Percentiles rank a stretch among this genome's conserved stretches.
These are phyloP conservation scores for Puccinia coronata DNA, from an alignment of 1,284 basidiomycete genomes.

Conservation along the genomic window DNA sequence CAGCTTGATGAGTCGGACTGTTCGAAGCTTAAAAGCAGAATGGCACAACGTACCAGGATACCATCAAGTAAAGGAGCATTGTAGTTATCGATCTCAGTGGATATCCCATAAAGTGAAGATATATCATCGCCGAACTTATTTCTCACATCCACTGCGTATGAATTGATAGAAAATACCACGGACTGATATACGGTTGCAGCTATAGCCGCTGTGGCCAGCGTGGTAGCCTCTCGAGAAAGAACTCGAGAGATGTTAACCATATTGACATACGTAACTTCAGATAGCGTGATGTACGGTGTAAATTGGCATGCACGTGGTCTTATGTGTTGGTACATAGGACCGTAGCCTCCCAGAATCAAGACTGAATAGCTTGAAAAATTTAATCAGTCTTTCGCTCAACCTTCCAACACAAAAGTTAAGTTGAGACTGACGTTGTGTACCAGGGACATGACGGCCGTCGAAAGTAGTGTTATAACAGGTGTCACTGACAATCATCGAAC, in stretches of 20 bases:
- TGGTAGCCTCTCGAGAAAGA: slow-evolving; percentile 7
- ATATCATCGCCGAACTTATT: slow-evolving; percentile 36
- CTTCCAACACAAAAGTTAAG: not conserved
- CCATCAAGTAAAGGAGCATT: slow-evolving; percentile 19
- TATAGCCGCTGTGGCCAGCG: not conserved
- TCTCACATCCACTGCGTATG: slow-evolving; percentile 1
- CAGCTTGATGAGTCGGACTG: not conserved
- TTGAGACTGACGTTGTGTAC: slow-evolving; percentile 20
- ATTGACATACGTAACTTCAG: slow-evolving; percentile 15
- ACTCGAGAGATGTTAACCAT: slow-evolving; percentile 18
- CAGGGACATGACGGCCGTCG: not conserved
- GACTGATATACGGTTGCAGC: not conserved
- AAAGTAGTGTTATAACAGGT: not conserved
- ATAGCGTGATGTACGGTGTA: slow-evolving; percentile 10
- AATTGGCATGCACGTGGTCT: slow-evolving; percentile 28
- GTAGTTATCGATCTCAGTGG: not conserved
- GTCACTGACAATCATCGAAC: slow-evolving; percentile 13
- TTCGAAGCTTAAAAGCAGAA: not conserved
- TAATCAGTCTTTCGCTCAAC: not conserved
- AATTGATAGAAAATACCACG: not conserved
- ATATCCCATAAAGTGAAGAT: not conserved
- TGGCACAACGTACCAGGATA: not conserved
- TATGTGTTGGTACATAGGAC: slow-evolving; percentile 27
- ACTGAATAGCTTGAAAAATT: not conserved
- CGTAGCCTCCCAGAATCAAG: slow-evolving; percentile 24